Conservation (phyloP, 208 protist species). For the Leishmania arabica region DNA sequence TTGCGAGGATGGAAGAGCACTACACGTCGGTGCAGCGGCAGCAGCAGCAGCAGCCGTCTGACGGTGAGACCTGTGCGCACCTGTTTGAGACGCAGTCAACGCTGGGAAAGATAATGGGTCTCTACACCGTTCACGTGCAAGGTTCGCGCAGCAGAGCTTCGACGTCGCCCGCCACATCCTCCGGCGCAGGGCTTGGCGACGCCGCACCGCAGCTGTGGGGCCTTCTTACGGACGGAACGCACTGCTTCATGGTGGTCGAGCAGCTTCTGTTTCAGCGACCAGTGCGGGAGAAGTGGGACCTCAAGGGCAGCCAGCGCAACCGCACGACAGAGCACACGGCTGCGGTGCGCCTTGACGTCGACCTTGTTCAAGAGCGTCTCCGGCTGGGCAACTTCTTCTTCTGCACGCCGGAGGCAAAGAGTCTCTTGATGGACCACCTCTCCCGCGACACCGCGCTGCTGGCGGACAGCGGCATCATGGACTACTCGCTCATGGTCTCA, state of each 20-base stretch:
- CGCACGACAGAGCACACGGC: slow-evolving; percentile 56
- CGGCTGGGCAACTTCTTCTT: slow-evolving; percentile 66
- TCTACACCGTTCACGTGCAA: slow-evolving; percentile 34
- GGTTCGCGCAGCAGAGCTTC: slow-evolving; percentile 11
- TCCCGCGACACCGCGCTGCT: slow-evolving; percentile 63
- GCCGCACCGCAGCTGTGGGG: slow-evolving; percentile 5
- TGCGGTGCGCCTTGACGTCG: slow-evolving; percentile 68
- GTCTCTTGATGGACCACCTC: slow-evolving; percentile 56
- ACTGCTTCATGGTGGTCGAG: slow-evolving; percentile 74
- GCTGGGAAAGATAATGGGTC: slow-evolving; percentile 32
- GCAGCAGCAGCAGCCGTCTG: not conserved
- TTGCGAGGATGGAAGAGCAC: slow-evolving; percentile 50
- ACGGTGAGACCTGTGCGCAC: not conserved
- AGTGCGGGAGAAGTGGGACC: slow-evolving; percentile 50
- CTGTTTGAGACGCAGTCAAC: slow-evolving; percentile 13
- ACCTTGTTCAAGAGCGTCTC: slow-evolving; percentile 53
- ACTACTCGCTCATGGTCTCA: slow-evolving; percentile 81
- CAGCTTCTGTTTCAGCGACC: slow-evolving; percentile 39
- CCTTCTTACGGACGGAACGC: slow-evolving; percentile 30
- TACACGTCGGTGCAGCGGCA: slow-evolving; percentile 17
- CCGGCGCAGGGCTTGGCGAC: not conserved
- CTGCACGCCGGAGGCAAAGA: slow-evolving; percentile 47
- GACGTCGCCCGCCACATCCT: not conserved
- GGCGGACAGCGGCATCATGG: slow-evolving; percentile 59
- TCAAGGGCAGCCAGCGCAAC: slow-evolving; percentile 89